Evolutionary conservation across 768 basidiomycete genomes (phyloP).

Genomic region (Lentinula aciculospora): DNA sequence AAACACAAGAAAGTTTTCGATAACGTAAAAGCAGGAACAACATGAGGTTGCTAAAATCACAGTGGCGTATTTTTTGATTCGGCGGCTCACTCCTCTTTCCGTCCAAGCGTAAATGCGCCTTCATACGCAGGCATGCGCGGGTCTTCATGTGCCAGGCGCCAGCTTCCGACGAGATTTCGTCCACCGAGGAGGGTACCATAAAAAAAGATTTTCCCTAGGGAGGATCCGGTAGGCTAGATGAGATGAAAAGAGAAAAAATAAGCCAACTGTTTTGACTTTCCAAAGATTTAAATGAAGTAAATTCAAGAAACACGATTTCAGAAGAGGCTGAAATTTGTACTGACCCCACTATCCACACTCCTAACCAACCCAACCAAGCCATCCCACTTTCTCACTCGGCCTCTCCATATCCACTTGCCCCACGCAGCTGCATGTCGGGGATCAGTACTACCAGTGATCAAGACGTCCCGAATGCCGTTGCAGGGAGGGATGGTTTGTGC

Average conservation of each 20-base stretch:
- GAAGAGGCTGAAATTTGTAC: conserved; percentile 16
- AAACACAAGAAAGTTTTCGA: too few relatives aligned
- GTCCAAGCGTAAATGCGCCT: conserved; percentile 58
- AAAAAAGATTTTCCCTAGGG: conserved; percentile 36
- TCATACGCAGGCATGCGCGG: conserved; percentile 49
- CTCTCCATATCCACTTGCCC: conserved; percentile 28
- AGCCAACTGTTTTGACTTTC: too few relatives aligned
- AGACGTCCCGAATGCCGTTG: conserved; percentile 38
- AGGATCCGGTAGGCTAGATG: neutral
- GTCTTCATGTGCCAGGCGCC: conserved; percentile 49
- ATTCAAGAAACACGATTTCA: too few relatives aligned
- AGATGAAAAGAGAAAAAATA: neutral
- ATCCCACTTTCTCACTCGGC: conserved; percentile 31
- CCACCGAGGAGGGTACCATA: conserved; percentile 68
- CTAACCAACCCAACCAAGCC: conserved; percentile 20
- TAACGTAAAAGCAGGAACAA: too few relatives aligned
- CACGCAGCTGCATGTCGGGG: conserved; percentile 27
- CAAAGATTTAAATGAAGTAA: too few relatives aligned
- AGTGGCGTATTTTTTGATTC: too few relatives aligned
- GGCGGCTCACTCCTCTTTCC: conserved; percentile 24
- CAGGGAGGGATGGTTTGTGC: conserved; percentile 17
- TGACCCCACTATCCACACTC: neutral
- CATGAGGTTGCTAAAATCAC: too few relatives aligned
- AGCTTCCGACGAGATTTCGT: conserved; percentile 65
- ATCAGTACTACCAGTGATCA: conserved; percentile 47